Evolutionary conservation across 768 basidiomycete species (phyloP), one percentile per base, ranked within the genome.

Genomic region (Dacryopinax primogenitus): DNA sequence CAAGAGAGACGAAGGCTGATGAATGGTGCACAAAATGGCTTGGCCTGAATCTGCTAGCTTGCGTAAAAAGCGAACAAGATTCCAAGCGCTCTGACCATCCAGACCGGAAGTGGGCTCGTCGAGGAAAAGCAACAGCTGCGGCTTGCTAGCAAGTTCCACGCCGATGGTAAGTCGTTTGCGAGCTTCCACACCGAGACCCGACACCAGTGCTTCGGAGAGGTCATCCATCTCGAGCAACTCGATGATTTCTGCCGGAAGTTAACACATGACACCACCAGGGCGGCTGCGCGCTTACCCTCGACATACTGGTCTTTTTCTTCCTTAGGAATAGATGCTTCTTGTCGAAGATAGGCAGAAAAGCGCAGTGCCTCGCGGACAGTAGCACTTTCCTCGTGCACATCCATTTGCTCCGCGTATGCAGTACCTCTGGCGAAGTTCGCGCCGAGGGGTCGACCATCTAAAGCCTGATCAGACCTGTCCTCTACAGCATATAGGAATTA

Each of bases 371-470:
- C 89, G 30, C 88, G 82, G 15, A 93, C 90, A 6, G 89, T 92
- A 1, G 83, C 75, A 7, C 85, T 83, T 28, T 84, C 81, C 21
- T 87, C 79, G 74, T 93, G 92, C 0, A 84, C 86, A 69, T 91
- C 90, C 79, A 83, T 83, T 71, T 95, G 92, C 71, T 94, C 90
- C 66, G 86, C 88, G 70, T 92, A 94, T 0, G 89, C 90, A 30
- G 88, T 91, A 4, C 51, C 51, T 21, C 66, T 30, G 30, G 66
- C 66, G 33, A 67, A 67, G 30, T 66, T 64, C 18, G 66, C 63
- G 32, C 66, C 66, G 1, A 68, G 35, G 37, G 66, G 67, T 18
- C 64, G 33, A 23, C 68, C 68, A 13, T 67, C 66, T 58, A 21
- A 32, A 36, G 75, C 74, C 62, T 73, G 76, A 72, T 86, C 86